Percentiles rank a stretch among this genome's conserved stretches.
Evolutionary conservation across 352 stramenopile genomes (phyloP).

Genomic region (Plasmopara viticola): DNA sequence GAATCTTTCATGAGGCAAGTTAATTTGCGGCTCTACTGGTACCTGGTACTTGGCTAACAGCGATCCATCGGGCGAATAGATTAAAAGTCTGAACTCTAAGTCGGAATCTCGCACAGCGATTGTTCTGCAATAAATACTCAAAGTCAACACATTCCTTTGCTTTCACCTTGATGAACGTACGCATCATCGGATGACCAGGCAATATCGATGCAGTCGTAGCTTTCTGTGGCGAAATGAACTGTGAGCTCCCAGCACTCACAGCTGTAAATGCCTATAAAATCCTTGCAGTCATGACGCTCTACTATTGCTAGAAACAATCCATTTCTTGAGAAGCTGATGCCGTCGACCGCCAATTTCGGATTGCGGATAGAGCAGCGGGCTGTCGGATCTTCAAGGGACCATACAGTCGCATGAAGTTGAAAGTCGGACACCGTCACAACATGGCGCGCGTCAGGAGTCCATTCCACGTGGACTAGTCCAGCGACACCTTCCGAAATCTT

Average conservation of each 20-base stretch:
- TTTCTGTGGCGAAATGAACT: conserved; percentile 62
- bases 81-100: conserved; percentile 64
- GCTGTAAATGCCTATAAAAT: conserved; percentile 73
- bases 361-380: conserved; percentile 54
- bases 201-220: conserved; percentile 76
- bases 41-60: conserved; percentile 72
- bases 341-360: conserved; percentile 63
- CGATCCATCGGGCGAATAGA: conserved; percentile 61
- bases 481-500: conserved; percentile 74
- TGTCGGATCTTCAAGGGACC: conserved; percentile 55
- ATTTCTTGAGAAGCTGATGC: conserved; percentile 58
- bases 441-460: conserved; percentile 57
- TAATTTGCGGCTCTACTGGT: neutral
- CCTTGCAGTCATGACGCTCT: conserved; percentile 77
- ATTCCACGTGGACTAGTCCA: conserved; percentile 46
- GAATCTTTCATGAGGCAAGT: too few species aligned
- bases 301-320: conserved; percentile 53
- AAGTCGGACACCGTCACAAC: conserved; percentile 81
- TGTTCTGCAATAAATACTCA: conserved; percentile 15
- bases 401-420: conserved; percentile 75
- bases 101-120: conserved; percentile 68
- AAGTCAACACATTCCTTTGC: neutral
- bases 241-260: conserved; percentile 70
- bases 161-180: conserved; percentile 23
- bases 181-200: conserved; percentile 60